phyloP scores from a whole-genome alignment of 1,284 basidiomycete species.

The Neolentinus lepideus region DNA sequence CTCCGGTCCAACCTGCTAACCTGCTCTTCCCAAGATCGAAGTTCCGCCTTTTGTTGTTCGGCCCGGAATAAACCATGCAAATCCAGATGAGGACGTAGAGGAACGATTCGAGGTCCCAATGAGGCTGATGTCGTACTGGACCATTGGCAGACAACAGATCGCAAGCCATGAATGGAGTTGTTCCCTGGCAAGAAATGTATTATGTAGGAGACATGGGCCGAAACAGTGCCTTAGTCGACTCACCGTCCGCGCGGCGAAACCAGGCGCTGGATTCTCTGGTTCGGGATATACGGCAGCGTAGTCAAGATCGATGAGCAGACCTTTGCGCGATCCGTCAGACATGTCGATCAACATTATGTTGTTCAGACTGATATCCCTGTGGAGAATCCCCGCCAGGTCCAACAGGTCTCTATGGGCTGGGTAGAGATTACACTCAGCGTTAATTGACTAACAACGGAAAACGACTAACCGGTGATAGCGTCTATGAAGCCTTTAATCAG shows the following conservation, averaged over 20 bases:
- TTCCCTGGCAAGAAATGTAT: background rate
- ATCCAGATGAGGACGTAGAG: constrained; percentile 7
- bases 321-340: background rate
- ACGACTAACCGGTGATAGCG: background rate
- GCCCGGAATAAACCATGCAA: background rate
- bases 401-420: background rate
- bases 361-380: background rate
- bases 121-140: background rate
- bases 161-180: background rate
- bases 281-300: background rate
- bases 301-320: background rate
- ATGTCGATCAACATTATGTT: background rate
- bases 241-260: background rate
- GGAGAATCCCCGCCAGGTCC: background rate
- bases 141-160: background rate
- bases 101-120: constrained; percentile 2
- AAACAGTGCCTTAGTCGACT: background rate
- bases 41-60: background rate
- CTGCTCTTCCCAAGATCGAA: background rate
- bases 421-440: background rate
- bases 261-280: background rate
- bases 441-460: background rate
- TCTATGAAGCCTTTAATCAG: background rate
- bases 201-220: background rate
- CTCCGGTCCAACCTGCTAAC: background rate